Percentiles rank a stretch among this genome's conserved stretches.
Evolutionary conservation across 345 rosid genomes (phyloP).

Genomic region (Luvunga scandens): DNA sequence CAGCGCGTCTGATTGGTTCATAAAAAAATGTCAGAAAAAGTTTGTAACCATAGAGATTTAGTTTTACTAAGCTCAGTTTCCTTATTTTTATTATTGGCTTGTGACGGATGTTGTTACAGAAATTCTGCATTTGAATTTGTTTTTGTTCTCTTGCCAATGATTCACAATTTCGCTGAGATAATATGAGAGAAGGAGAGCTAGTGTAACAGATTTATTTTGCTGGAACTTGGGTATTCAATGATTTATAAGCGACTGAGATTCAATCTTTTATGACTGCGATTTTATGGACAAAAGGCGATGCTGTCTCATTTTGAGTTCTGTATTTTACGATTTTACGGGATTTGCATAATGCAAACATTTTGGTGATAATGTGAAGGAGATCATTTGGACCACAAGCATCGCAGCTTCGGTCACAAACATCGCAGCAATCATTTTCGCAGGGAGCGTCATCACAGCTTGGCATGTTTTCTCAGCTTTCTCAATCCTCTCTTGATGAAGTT

Average conservation of each 20-base stretch:
- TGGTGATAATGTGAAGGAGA: constrained; percentile 45
- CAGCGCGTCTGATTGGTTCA: too few species aligned
- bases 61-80: neutral
- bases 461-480: constrained; percentile 77
- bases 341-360: neutral
- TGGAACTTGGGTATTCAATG: neutral
- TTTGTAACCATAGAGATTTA: neutral
- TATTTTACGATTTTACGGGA: neutral
- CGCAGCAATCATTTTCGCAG: constrained; percentile 86
- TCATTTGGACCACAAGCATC: constrained; percentile 56
- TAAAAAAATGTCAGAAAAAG: neutral
- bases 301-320: neutral
- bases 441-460: constrained; percentile 84
- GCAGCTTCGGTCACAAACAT: constrained; percentile 54
- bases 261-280: neutral
- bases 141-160: neutral
- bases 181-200: neutral
- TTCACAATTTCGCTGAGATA: neutral
- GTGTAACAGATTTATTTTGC: neutral
- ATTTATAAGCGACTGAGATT: neutral
- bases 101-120: neutral
- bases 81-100: neutral
- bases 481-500: constrained; percentile 63
- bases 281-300: neutral
- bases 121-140: neutral